Base-by-base conservation (phyloP, 495 filamentous ascomycete species). In the Corynascus novoguineensis region DNA sequence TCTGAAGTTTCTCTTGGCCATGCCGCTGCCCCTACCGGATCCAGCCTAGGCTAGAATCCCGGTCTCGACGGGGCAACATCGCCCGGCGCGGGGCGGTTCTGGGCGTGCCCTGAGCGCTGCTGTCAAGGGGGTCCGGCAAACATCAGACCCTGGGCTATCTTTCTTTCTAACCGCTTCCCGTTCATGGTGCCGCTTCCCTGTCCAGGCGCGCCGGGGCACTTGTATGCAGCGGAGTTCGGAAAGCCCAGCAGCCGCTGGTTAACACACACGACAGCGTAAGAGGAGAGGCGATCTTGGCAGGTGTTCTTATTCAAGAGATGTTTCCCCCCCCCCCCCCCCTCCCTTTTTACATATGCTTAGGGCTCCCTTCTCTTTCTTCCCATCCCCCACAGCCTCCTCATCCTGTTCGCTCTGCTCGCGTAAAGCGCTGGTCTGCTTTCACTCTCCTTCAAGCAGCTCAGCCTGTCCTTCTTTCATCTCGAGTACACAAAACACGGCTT, bases 381-480 rank as follows among this genome's bases (percentile, higher is more conserved):
- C 55, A 50, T 53, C 49, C 48, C 53, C 60, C 50, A n/a, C n/a
- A n/a, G 17, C 50, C 57, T 47, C 57, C 22, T 57, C n/a, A 29
- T 64, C 69, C 65, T 71, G 68, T 72, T 70, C 70, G 61, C 66
- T 64, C 58, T 34, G 42, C 61, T 50, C 42, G 51, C 38, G 60
- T 68, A 68, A 78, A 81, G 78, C 79, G 73, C 78, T 75, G 78
- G 78, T 80, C 75, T 81, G 79, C 78, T 81, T 76, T 78, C 66
- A 68, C 69, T 75, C 72, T 69, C 71, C 60, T 73, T 71, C 64
- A 63, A 67, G 60, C 67, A 65, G 64, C 64, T 65, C 61, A 53
- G 67, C 64, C 67, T 67, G 67, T 65, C 57, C 53, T 32, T 58
- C 56, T 47, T 52, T 53, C 48, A 47, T 58, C 25, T 61, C 54